A percentile compares a stretch with the other conserved stretches of the same genome.
phyloP scores from a whole-genome alignment of 805 yeast genomes.

The Wickerhamomyces tratensis region DNA sequence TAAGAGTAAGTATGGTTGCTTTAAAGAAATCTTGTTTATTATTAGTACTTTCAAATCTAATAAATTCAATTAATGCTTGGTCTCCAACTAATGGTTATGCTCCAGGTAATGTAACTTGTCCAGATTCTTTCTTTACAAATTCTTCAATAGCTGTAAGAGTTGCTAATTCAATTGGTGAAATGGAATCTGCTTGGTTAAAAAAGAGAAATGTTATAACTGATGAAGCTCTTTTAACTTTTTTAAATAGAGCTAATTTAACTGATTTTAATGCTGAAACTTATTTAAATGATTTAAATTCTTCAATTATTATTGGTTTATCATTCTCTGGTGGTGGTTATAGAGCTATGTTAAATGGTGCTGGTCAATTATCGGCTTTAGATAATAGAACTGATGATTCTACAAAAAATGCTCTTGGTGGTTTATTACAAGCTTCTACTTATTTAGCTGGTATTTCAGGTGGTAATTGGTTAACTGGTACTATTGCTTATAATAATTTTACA shows the following conservation, averaged over 20 bases:
- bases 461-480: slow-evolving; percentile 65
- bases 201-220: slow-evolving; percentile 23
- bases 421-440: slow-evolving; percentile 61
- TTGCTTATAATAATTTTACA: slow-evolving; percentile 65
- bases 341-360: slow-evolving; percentile 83
- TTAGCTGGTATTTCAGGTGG: slow-evolving; percentile 78
- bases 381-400: slow-evolving; percentile 51
- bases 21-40: too few relatives aligned
- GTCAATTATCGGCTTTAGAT: slow-evolving; percentile 70
- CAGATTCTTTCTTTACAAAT: slow-evolving; percentile 13
- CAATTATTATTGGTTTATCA: slow-evolving; percentile 47
- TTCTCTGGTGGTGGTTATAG: slow-evolving; percentile 86
- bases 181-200: slow-evolving; percentile 44
- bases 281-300: slow-evolving; percentile 22
- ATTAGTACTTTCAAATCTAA: too few relatives aligned
- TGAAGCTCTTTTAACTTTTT: slow-evolving; percentile 18
- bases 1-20: too few relatives aligned
- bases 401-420: slow-evolving; percentile 55
- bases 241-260: slow-evolving; percentile 38
- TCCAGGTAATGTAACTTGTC: slow-evolving; percentile 52
- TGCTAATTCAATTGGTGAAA: slow-evolving; percentile 34
- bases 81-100: slow-evolving; percentile 52
- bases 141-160: slow-evolving; percentile 25
- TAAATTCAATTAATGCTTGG: slow-evolving; percentile 24
- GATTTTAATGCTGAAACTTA: slow-evolving; percentile 31